Evolutionary conservation across 441 rosid species (phyloP).

Genomic region (Euphorbia neoarborescens): DNA sequence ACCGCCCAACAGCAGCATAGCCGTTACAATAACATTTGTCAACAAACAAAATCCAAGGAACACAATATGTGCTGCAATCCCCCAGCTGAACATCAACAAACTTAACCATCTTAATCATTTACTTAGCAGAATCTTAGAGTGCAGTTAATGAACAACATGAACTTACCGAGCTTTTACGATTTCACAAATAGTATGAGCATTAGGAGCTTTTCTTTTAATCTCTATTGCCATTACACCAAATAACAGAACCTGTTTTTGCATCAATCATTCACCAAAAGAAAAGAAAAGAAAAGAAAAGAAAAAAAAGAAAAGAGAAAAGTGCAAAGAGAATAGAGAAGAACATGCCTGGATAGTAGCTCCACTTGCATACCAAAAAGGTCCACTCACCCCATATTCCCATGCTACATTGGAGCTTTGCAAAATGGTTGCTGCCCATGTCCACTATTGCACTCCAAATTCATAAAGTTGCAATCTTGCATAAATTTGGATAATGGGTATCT

Average conservation of each 20-base stretch:
- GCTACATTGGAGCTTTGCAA: constrained; percentile 95
- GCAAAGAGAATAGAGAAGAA: neutral
- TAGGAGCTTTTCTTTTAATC: constrained; percentile 87
- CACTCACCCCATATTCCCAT: constrained; percentile 86
- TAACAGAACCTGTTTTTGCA: constrained; percentile 53
- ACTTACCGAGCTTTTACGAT: constrained; percentile 82
- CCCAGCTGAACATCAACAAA: constrained; percentile 65
- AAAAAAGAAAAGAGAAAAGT: too few species aligned
- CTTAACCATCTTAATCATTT: too few species aligned
- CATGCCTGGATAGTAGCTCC: constrained; percentile 82
- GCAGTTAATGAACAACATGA: neutral
- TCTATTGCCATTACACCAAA: constrained; percentile 94
- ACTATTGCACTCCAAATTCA: constrained; percentile 26
- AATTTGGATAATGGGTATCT: neutral
- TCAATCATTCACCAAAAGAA: neutral
- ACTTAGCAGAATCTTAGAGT: neutral
- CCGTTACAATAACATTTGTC: constrained; percentile 73
- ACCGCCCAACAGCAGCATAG: constrained; percentile 87
- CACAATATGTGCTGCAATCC: constrained; percentile 68
- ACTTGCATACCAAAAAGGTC: constrained; percentile 97
- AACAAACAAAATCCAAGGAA: constrained; percentile 72
- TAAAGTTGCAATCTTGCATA: neutral
- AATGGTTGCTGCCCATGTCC: constrained; percentile 97
- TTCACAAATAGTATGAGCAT: constrained; percentile 89
- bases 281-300: too few species aligned